Base-by-base conservation (phyloP, 2,329 filamentous ascomycete species). In the Xylaria sp. region DNA sequence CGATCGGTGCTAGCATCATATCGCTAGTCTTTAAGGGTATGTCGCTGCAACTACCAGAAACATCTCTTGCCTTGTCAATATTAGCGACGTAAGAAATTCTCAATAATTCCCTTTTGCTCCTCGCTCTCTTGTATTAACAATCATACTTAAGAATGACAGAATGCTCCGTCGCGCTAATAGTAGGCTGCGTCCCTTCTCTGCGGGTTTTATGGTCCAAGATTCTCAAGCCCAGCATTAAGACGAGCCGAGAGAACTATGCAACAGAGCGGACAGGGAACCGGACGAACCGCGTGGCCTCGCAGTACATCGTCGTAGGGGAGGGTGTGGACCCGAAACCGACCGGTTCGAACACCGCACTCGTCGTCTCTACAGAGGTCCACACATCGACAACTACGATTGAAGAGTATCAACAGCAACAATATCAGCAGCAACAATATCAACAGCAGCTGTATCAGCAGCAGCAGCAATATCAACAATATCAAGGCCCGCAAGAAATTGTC, bases 161-260 rank as follows among this genome's bases (percentile, higher is more conserved):
- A 28, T 68, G 67, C 25, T 50, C 67, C 39, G 60, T 71, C 25
- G 70, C 70, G 3, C 43, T 71, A 6, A 70, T 71, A 25, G 70
- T 71, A 2, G 70, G 70, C 45, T 71, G 70, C 56, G 68, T 70
- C 12, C 70, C 70, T 0, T 65, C 70, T 0, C 41, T 71, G 1
- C 66, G 69, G 2, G 66, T 71, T 7, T 56, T 71, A 3, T 71
- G 69, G 69, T 71, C 66, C n/a, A 71, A 69, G 32, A 55, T 69
- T 45, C 63, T 71, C 2, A 65, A 65, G 7, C 66, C 66, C 1
- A 28, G 55, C 45, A 52, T 60, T 15, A 60, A 60, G 34, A 52
- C 39, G 13, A 60, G 34, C 18, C 41, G 28, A 10, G 65, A 52
- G 50, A 46, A 28, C 25, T 46, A 43, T 23, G 32, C 66, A 7